Evolutionary conservation across 1,284 basidiomycete genomes (phyloP).

Genomic region (Sporisorium sorghi): DNA sequence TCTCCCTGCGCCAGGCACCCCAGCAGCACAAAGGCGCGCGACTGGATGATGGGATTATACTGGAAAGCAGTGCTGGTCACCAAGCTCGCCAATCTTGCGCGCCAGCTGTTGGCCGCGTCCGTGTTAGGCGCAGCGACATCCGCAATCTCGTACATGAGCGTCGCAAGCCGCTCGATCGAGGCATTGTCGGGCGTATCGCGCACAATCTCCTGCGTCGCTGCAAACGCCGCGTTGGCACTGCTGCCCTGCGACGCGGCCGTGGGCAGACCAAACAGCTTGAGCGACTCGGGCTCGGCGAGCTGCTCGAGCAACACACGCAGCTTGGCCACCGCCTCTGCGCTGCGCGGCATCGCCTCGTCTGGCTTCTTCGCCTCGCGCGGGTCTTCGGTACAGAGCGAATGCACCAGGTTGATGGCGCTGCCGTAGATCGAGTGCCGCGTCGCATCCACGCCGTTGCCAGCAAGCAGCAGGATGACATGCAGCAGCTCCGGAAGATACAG

Average conservation of each 20-base stretch:
- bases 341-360: conserved; percentile 45
- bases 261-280: conserved; percentile 60
- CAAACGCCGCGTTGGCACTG: conserved; percentile 32
- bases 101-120: conserved; percentile 89
- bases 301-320: conserved; percentile 51
- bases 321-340: conserved; percentile 41
- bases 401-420: conserved; percentile 64
- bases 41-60: conserved; percentile 87
- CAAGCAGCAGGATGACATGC: conserved; percentile 62
- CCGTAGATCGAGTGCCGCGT: conserved; percentile 61
- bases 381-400: conserved; percentile 66
- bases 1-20: conserved; percentile 78
- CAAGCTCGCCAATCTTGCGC: conserved; percentile 90
- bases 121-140: conserved; percentile 60
- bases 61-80: conserved; percentile 94
- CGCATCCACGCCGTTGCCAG: conserved; percentile 61
- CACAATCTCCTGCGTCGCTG: conserved; percentile 47
- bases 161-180: conserved; percentile 58
- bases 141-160: conserved; percentile 58
- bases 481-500: conserved; percentile 63
- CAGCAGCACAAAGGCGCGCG: conserved; percentile 86
- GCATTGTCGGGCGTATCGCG: conserved; percentile 58
- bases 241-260: conserved; percentile 16
- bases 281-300: conserved; percentile 54
- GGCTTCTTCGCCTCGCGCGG: conserved; percentile 50